A percentile compares a stretch with the other conserved stretches of the same genome.
Conservation (phyloP, 805 yeast genomes). For the Geotrichum ghanense region DNA sequence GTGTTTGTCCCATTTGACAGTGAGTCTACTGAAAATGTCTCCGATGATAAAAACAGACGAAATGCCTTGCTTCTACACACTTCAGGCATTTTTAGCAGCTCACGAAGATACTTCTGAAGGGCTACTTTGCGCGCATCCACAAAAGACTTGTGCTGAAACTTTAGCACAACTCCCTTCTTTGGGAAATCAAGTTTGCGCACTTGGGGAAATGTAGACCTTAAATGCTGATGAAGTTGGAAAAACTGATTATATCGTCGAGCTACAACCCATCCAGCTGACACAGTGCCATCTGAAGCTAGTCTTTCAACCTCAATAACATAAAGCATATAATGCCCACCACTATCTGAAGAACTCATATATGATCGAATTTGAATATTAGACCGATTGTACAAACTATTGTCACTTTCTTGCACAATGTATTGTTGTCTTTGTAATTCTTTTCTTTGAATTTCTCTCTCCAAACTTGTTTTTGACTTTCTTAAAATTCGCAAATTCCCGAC, state of each 20-base stretch:
- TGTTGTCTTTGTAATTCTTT: slow-evolving; percentile 73
- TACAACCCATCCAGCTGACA: slow-evolving; percentile 77
- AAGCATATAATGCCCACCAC: slow-evolving; percentile 49
- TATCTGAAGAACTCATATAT: slow-evolving; percentile 39
- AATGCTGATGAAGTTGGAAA: slow-evolving; percentile 53
- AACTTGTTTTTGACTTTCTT: slow-evolving; percentile 51
- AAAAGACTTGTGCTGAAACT: slow-evolving; percentile 51
- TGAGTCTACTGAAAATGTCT: slow-evolving; percentile 33
- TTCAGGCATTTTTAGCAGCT: slow-evolving; percentile 46
- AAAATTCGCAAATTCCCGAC: slow-evolving; percentile 56
- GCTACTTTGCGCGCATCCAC: slow-evolving; percentile 52
- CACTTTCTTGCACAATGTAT: slow-evolving; percentile 70
- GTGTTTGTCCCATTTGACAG: slow-evolving; percentile 2
- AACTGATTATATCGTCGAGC: slow-evolving; percentile 84
- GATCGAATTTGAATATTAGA: slow-evolving; percentile 29
- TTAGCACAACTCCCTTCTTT: slow-evolving; percentile 46
- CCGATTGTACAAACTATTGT: slow-evolving; percentile 56
- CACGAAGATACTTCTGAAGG: slow-evolving; percentile 51
- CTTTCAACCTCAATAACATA: slow-evolving; percentile 72
- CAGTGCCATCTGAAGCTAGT: slow-evolving; percentile 29
- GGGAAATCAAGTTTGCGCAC: slow-evolving; percentile 44
- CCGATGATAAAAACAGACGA: slow-evolving; percentile 69
- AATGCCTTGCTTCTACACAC: slow-evolving; percentile 67
- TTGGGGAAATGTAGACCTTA: slow-evolving; percentile 40
- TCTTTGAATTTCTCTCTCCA: slow-evolving; percentile 59